Base-by-base conservation (phyloP, 495 filamentous ascomycete genomes). In the Penicillium bialowiezense region DNA sequence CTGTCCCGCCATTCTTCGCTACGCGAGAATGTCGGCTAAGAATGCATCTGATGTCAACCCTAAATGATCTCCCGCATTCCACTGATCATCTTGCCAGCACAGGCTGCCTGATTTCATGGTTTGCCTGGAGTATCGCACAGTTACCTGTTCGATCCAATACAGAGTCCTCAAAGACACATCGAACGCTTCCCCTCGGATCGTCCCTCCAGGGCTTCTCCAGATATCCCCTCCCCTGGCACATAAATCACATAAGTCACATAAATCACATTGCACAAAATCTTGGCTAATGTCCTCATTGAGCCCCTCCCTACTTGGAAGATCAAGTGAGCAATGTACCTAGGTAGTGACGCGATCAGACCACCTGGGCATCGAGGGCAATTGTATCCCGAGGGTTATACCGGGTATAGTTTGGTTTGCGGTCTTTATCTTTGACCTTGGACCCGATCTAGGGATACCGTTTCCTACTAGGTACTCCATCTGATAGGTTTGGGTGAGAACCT, bases 221-320 rank as follows among this genome's bases (percentile, higher is more conserved):
- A 20, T 24, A 14, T 12, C 34, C 12, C 32, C n/a, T n/a, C n/a
- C n/a, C n/a, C n/a, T n/a, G 44, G 18, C 18, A 24, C 44, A 47
- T 47, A 23, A 6, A 41, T 41, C 46, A 49, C 46, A 49, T 49
- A n/a, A n/a, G 44, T 20, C 18, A 24, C 44, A 47, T 47, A 23
- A 6, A 41, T 41, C 46, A 49, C 46, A 49, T 49, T 41, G 46
- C 37, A 49, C 47, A 42, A 36, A 19, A n/a, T 28, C 47, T 50
- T 41, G 47, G 46, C 20, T 26, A 41, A 48, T 49, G 36, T 33
- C 17, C 33, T 35, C 29, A 24, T 42, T 15, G n/a, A 14, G 10
- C 21, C 46, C 48, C n/a, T n/a, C n/a, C 48, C 48, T 50, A 38
- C 37, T 42, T 24, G 41, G 40, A 20, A 38, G 36, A 39, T 37